Conservation (phyloP, 768 basidiomycete genomes). For the Auricularia cornea region DNA sequence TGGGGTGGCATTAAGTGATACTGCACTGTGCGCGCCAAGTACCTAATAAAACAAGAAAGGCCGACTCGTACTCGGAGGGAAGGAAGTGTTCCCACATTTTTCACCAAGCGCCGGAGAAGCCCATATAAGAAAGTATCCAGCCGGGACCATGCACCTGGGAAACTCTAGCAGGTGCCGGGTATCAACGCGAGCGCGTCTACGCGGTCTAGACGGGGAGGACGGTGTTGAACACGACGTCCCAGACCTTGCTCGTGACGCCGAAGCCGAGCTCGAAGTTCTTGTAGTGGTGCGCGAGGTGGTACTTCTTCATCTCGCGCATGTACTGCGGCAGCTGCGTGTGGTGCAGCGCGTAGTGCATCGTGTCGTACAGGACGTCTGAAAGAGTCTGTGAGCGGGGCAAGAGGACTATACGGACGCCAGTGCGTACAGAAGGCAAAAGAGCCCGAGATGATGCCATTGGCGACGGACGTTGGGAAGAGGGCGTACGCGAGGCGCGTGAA, state of each 20-base stretch:
- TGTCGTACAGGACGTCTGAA: constrained; percentile 73
- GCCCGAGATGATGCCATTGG: constrained; percentile 89
- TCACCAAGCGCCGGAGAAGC: too few species aligned
- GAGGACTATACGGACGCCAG: not conserved
- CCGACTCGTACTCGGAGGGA: too few species aligned
- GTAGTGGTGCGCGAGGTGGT: constrained; percentile 96
- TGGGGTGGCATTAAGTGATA: too few species aligned
- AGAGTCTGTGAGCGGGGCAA: constrained; percentile 4
- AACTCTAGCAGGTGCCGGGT: too few species aligned
- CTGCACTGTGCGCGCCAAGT: too few species aligned
- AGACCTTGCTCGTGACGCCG: constrained; percentile 94
- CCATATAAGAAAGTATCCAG: too few species aligned
- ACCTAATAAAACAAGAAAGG: too few species aligned
- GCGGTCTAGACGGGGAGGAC: constrained; percentile 48
- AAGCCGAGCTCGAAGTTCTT: constrained; percentile 98
- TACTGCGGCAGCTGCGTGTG: constrained; percentile 82
- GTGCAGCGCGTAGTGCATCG: constrained; percentile 92
- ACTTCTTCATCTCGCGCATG: constrained; percentile 89
- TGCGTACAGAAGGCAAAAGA: constrained; percentile 35
- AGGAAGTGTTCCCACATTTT: too few species aligned
- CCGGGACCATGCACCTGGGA: too few species aligned
- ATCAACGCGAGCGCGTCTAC: too few species aligned
- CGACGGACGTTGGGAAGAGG: constrained; percentile 74
- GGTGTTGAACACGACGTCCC: constrained; percentile 90
- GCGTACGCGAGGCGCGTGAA: constrained; percentile 79